Evolutionary conservation across 2,329 filamentous ascomycete genomes (phyloP), one percentile per base, ranked within the genome.

Genomic region (Ustulina deusta): DNA sequence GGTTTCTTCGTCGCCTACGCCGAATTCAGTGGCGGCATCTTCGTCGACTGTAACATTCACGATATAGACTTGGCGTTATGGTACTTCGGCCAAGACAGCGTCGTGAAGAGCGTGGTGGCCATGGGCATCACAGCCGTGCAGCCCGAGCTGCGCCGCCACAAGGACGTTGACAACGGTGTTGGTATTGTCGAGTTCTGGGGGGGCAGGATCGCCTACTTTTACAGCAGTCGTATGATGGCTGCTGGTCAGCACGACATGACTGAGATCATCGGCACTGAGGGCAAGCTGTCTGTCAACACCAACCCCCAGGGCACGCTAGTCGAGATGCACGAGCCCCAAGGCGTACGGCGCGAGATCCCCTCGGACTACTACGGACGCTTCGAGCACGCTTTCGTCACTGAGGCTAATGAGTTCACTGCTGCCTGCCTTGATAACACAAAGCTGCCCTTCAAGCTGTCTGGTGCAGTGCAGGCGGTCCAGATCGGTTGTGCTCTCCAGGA

Each of bases 1-100:
- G 89, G 89, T 52, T 91, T 91, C 83, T 92, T 91, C 76, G 88
- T 92, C 62, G 82, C 84, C 25, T 92, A 91, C 78, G 88, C 90
- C 13, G 82, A 88, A 72, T 89, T 86, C 79, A 86, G 82, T 1
- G 90, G 90, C 38, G 89, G 89, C 25, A 90, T 91, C 75, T 92
- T 92, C 72, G 90, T 91, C 65, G 90, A 92, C 64, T 90, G 87
- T 80, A 88, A 86, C 59, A 88, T 92, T 74, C 90, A 92, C 80
- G 90, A 92, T 73, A 91, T 92, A 72, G 88, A 90, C 69, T 83
- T 91, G 1, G 83, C 87, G 0, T 80, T 90, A 1, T 90, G 88
- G 87, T 90, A 87, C 80, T 89, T 90, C 74, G 86, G 86, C 10
- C 78, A 85, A 54, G 82, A 86, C 54, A 81, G 80, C 46, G 77